Conservation (phyloP, 2,329 filamentous ascomycete genomes). For the Sporothrix inflata region DNA sequence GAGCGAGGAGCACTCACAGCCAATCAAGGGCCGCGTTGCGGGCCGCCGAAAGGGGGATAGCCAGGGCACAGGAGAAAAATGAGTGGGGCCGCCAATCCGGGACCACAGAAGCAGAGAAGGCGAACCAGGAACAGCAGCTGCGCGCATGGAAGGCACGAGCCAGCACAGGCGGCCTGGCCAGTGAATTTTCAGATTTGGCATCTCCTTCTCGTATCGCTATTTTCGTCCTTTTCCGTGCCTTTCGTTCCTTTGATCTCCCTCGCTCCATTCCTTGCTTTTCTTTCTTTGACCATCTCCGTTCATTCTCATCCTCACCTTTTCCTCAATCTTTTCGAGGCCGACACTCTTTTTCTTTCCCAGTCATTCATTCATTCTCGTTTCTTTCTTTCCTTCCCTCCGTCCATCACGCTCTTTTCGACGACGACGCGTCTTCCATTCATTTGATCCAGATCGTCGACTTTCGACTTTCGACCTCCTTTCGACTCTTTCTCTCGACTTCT, state of each 20-base stretch:
- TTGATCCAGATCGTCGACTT: neutral
- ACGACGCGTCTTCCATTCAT: slow-evolving; percentile 6
- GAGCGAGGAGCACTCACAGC: neutral
- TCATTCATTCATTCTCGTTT: neutral
- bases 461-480: neutral
- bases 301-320: neutral
- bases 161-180: neutral
- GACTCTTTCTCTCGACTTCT: neutral
- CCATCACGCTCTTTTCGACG: slow-evolving; percentile 18
- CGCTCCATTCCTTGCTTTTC: neutral
- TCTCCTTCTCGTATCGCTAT: slow-evolving; percentile 19
- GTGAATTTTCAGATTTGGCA: neutral
- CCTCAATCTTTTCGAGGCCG: slow-evolving; percentile 9
- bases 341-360: slow-evolving; percentile 1
- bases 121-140: slow-evolving; percentile 14
- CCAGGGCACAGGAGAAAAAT: neutral
- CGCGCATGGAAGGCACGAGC: neutral
- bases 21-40: neutral
- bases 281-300: neutral
- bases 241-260: slow-evolving; percentile 13
- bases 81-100: neutral
- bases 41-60: slow-evolving; percentile 1
- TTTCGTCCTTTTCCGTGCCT: slow-evolving; percentile 7
- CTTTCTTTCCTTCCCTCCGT: neutral
- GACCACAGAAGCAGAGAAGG: slow-evolving; percentile 1